Conservation (phyloP, 257 asterid genomes). For the Jacaranda mimosifolia region DNA sequence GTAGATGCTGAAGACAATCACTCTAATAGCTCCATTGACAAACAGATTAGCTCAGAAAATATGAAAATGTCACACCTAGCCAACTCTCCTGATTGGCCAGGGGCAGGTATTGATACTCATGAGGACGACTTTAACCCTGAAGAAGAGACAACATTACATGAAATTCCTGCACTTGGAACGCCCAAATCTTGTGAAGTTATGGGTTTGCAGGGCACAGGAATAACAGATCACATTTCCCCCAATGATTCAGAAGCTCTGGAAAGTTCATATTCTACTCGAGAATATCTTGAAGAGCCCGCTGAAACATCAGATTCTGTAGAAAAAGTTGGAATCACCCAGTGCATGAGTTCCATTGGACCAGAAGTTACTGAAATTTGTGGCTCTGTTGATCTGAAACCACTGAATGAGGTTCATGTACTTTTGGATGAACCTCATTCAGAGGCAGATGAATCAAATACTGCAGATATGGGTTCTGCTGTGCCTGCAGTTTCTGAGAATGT, state of each 20-base stretch:
- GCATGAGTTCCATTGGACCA: slow-evolving; percentile 35
- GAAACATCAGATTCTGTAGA: slow-evolving; percentile 37
- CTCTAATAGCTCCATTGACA: slow-evolving; percentile 29
- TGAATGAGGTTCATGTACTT: slow-evolving; percentile 33
- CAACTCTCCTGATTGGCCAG: slow-evolving; percentile 26
- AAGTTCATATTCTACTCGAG: slow-evolving; percentile 33
- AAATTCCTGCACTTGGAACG: slow-evolving; percentile 28
- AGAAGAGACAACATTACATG: slow-evolving; percentile 32
- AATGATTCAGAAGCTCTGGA: slow-evolving; percentile 17
- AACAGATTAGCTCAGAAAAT: slow-evolving; percentile 36
- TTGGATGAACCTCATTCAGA: slow-evolving; percentile 34
- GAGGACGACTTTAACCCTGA: slow-evolving; percentile 33
- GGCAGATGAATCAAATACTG: slow-evolving; percentile 34
- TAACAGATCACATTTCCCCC: background rate
- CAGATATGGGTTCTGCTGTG: slow-evolving; percentile 35
- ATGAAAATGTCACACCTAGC: slow-evolving; percentile 12
- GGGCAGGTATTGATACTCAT: slow-evolving; percentile 23
- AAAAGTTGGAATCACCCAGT: slow-evolving; percentile 22
- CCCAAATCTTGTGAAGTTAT: slow-evolving; percentile 29
- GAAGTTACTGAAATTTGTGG: slow-evolving; percentile 28
- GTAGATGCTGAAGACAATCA: slow-evolving; percentile 35
- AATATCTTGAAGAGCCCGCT: slow-evolving; percentile 37
- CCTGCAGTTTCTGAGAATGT: slow-evolving; percentile 29
- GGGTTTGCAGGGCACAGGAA: slow-evolving; percentile 30
- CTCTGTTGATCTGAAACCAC: slow-evolving; percentile 32